These are phyloP conservation scores for Colletotrichum lindemuthianum DNA, from an alignment of 2,329 filamentous ascomycete species.

Conservation along the genomic window DNA sequence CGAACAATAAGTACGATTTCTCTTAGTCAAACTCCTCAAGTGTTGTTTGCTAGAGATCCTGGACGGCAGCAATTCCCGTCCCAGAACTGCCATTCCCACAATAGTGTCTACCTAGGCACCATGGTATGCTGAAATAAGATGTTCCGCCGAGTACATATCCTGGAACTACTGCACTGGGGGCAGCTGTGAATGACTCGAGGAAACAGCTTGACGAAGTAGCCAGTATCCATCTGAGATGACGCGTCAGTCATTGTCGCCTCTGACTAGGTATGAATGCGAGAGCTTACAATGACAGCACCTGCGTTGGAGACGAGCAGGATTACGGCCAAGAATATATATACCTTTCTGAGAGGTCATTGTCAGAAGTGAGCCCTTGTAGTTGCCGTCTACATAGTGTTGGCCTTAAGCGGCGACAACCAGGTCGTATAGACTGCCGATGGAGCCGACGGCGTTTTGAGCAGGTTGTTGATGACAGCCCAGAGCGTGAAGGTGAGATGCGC, in stretches of 20 bases:
- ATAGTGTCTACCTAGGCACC: constrained; percentile 63
- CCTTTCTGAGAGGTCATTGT: constrained; percentile 55
- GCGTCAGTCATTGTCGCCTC: neutral
- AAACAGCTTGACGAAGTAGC: too few species aligned
- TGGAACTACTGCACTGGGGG: constrained; percentile 57
- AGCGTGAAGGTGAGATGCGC: constrained; percentile 63
- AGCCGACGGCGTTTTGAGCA: constrained; percentile 61
- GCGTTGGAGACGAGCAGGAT: constrained; percentile 53
- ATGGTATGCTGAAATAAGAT: constrained; percentile 64
- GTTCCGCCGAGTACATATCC: constrained; percentile 62
- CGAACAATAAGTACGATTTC: too few species aligned
- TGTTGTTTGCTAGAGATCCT: too few species aligned
- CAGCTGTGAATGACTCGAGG: constrained; percentile 61
- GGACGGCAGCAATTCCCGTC: constrained; percentile 56
- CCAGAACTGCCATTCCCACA: constrained; percentile 59
- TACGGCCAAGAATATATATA: neutral
- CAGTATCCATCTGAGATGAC: constrained; percentile 47
- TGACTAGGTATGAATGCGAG: neutral
- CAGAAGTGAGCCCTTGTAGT: constrained; percentile 62
- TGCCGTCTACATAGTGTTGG: constrained; percentile 59
- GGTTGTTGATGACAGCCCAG: constrained; percentile 63
- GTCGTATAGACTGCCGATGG: constrained; percentile 59
- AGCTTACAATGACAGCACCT: constrained; percentile 41
- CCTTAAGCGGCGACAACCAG: constrained; percentile 56
- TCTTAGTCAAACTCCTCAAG: constrained; percentile 53